phyloP scores from a whole-genome alignment of 345 rosid genomes.

The Sonneratia alba region DNA sequence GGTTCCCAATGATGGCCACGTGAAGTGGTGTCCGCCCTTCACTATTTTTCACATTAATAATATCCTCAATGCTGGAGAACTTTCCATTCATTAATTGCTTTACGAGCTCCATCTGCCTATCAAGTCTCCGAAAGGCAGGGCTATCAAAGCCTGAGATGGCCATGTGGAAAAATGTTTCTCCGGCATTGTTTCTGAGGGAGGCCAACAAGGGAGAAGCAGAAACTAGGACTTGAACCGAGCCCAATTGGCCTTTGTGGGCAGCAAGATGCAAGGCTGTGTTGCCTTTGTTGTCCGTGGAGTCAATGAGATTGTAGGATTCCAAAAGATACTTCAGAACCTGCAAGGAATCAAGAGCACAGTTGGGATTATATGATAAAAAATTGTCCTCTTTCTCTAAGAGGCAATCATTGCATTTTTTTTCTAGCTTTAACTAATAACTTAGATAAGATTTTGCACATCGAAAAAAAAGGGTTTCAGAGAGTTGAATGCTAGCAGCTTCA shows the following conservation, averaged over 20 bases:
- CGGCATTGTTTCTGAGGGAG: slow-evolving; percentile 48
- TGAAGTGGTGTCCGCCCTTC: slow-evolving; percentile 91
- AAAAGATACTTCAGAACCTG: slow-evolving; percentile 65
- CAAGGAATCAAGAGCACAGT: slow-evolving; percentile 6
- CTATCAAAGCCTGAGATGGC: slow-evolving; percentile 73
- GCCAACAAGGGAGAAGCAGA: slow-evolving; percentile 42
- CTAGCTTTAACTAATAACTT: neutral
- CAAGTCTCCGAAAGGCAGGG: slow-evolving; percentile 70
- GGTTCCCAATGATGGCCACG: slow-evolving; percentile 69
- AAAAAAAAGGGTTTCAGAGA: too few relatives aligned
- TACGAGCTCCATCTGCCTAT: slow-evolving; percentile 73
- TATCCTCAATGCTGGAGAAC: slow-evolving; percentile 28
- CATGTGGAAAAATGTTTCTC: slow-evolving; percentile 75
- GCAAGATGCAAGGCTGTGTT: slow-evolving; percentile 77
- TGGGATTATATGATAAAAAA: neutral
- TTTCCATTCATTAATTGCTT: slow-evolving; percentile 41
- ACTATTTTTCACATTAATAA: slow-evolving; percentile 53
- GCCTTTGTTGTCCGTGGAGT: slow-evolving; percentile 52
- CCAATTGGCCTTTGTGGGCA: slow-evolving; percentile 68
- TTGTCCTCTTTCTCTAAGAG: neutral
- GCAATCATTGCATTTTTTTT: neutral
- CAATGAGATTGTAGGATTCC: slow-evolving; percentile 36
- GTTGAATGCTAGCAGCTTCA: too few relatives aligned
- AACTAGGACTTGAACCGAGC: slow-evolving; percentile 54
- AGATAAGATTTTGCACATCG: neutral